Evolutionary conservation across 495 filamentous ascomycete genomes (phyloP).

Genomic region (Penicillium crystallinum): DNA sequence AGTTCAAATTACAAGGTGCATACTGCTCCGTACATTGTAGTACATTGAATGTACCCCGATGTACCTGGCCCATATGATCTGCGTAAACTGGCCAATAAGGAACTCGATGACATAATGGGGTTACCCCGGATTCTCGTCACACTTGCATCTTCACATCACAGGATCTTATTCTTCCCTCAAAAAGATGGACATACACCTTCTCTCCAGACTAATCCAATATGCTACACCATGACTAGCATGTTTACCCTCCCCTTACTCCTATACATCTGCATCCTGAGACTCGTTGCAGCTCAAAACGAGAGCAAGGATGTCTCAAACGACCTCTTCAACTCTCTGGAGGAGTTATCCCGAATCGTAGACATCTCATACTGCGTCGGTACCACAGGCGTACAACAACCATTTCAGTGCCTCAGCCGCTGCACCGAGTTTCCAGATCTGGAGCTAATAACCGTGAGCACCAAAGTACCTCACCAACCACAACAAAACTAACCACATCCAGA

Average conservation of each 20-base stretch:
- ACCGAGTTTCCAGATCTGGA: conserved; percentile 72
- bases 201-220: neutral
- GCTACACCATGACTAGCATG: conserved; percentile 1
- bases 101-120: conserved; percentile 4
- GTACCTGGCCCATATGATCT: neutral
- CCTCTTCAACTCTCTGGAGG: conserved; percentile 79
- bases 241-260: neutral
- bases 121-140: conserved; percentile 18
- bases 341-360: conserved; percentile 82
- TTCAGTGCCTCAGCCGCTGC: conserved; percentile 80
- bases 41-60: neutral
- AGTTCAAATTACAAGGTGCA: neutral
- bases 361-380: conserved; percentile 90
- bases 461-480: neutral
- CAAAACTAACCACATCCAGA: conserved; percentile 32
- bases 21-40: neutral
- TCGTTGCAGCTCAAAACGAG: conserved; percentile 3
- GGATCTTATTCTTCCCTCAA: neutral
- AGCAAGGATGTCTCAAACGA: conserved; percentile 45
- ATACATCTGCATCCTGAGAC: neutral
- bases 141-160: conserved; percentile 11
- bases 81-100: neutral
- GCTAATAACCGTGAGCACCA: conserved; percentile 54
- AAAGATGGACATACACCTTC: neutral
- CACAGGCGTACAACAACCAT: conserved; percentile 77